phyloP scores from a whole-genome alignment of 306 rosid species.

The Begonia fuchsioides region DNA sequence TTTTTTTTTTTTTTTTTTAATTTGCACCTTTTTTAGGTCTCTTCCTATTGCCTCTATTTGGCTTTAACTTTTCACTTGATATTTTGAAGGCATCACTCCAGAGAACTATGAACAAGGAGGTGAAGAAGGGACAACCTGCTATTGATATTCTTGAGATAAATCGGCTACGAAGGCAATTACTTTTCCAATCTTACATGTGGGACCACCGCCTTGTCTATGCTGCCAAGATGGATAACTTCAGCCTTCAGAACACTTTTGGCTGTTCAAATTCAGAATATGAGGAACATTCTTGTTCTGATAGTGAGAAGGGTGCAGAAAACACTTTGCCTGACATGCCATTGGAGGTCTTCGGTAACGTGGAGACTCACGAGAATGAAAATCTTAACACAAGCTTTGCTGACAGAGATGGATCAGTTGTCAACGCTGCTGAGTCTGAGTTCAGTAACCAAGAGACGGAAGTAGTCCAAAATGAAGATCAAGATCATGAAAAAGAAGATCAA shows the following conservation, averaged over 20 bases:
- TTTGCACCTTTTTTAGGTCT: no score
- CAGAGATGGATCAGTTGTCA: conserved; percentile 18
- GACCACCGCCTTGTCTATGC: conserved; percentile 57
- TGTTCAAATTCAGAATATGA: conserved; percentile 27
- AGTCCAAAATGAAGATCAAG: conserved; percentile 7
- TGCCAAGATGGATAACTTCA: conserved; percentile 24
- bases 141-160: conserved; percentile 81
- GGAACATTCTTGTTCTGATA: conserved; percentile 16
- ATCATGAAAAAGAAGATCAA: conserved; percentile 23
- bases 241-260: conserved; percentile 20
- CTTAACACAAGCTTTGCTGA: conserved; percentile 15
- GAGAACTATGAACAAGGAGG: conserved; percentile 38
- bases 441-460: conserved; percentile 18
- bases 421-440: conserved; percentile 18
- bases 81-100: conserved; percentile 50
- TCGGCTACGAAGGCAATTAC: conserved; percentile 60
- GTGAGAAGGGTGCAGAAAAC: conserved; percentile 23
- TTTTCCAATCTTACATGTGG: conserved; percentile 87
- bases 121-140: conserved; percentile 39
- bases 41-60: conserved; percentile 5
- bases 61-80: conserved; percentile 10
- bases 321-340: conserved; percentile 19
- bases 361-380: conserved; percentile 20
- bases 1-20: no score
- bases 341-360: conserved; percentile 26